These are phyloP conservation scores for Cytospora paraplurivora DNA, from an alignment of 2,329 filamentous ascomycete species.

Conservation along the genomic window DNA sequence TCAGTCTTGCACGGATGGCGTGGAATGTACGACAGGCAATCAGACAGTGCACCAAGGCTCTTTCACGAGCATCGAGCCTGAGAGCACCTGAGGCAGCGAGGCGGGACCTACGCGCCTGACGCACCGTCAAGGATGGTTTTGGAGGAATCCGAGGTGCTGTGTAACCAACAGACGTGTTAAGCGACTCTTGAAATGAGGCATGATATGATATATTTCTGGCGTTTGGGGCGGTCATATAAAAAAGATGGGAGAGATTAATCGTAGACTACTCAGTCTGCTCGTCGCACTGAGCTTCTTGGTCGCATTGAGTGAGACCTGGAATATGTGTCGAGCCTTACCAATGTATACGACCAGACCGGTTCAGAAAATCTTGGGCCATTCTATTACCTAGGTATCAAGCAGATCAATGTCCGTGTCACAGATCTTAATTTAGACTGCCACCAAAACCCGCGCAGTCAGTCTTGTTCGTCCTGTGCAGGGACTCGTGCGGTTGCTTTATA, in stretches of 20 bases:
- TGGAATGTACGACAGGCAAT: slow-evolving; percentile 22
- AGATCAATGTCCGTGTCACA: background rate
- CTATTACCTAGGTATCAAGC: too few relatives aligned
- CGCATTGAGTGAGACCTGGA: too few relatives aligned
- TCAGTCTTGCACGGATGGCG: slow-evolving; percentile 10
- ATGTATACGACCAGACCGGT: too few relatives aligned
- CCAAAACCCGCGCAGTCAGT: background rate
- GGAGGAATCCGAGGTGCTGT: background rate
- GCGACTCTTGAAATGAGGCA: background rate
- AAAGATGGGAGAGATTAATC: background rate
- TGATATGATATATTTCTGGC: slow-evolving; percentile 2
- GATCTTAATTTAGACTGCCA: slow-evolving; percentile 9
- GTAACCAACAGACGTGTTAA: background rate
- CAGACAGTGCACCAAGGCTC: slow-evolving; percentile 10
- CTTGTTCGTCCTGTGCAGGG: background rate
- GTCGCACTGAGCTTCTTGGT: background rate
- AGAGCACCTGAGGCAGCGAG: background rate
- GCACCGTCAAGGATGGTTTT: too few relatives aligned
- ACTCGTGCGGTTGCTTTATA: slow-evolving; percentile 1
- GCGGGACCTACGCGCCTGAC: slow-evolving; percentile 3
- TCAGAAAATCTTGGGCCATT: too few relatives aligned
- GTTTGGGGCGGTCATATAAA: background rate
- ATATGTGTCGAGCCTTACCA: too few relatives aligned
- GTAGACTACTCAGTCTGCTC: background rate
- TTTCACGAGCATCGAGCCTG: slow-evolving; percentile 16